phyloP scores from a whole-genome alignment of 371 early-diverging fungal species.

The Circinella umbellata region DNA sequence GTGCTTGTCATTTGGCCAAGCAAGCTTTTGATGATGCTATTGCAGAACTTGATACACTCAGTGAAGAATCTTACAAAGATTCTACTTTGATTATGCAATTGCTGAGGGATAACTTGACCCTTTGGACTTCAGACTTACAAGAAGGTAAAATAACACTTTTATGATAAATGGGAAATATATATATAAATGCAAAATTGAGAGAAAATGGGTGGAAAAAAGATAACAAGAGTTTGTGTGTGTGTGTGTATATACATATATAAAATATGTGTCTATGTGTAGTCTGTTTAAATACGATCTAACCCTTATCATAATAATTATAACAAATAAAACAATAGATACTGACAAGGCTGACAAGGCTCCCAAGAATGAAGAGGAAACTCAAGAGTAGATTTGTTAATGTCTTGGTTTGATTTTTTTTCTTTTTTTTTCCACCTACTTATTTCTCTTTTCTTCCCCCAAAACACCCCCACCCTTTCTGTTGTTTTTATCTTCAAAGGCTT shows the following conservation, averaged over 20 bases:
- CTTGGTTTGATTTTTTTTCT: too few species aligned
- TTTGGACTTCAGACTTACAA: constrained; percentile 99
- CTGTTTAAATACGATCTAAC: too few species aligned
- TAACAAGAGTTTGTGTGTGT: constrained; percentile 1
- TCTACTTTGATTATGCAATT: constrained; percentile 99
- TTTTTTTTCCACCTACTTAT: not conserved
- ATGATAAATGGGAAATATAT: constrained; percentile 8
- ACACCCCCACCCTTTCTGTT: constrained; percentile 10
- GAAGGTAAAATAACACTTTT: constrained; percentile 70
- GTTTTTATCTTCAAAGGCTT: not conserved
- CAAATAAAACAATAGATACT: constrained; percentile 10
- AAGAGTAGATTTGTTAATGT: constrained; percentile 17
- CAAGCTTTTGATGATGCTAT: constrained; percentile 99
- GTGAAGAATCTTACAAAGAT: constrained; percentile 99
- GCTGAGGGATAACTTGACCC: constrained; percentile 98
- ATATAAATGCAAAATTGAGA: too few species aligned
- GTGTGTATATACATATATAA: not conserved
- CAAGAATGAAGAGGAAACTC: constrained; percentile 22
- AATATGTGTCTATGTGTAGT: too few species aligned
- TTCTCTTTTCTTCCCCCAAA: not conserved
- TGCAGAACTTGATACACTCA: constrained; percentile 98
- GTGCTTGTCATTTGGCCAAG: constrained; percentile 99
- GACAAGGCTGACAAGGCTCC: constrained; percentile 23
- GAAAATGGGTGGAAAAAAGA: not conserved
- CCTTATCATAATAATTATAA: too few species aligned